phyloP scores from a whole-genome alignment of 2,329 filamentous ascomycete genomes.

The Paecilomyces variotii region DNA sequence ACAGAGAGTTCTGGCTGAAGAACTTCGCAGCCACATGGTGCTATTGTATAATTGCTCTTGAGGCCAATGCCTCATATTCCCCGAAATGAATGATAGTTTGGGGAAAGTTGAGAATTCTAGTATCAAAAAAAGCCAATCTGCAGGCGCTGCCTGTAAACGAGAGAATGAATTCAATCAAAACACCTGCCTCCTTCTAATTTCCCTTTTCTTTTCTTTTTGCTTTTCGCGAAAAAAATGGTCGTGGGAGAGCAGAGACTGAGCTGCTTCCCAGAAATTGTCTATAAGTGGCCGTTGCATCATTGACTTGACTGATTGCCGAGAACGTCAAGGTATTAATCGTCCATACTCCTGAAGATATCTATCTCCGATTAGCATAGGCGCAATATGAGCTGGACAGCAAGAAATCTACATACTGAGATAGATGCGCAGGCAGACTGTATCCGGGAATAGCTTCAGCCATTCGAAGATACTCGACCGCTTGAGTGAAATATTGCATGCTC shows the following conservation, averaged over 20 bases:
- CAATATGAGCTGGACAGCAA: neutral
- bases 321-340: neutral
- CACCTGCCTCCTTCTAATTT: neutral
- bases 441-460: constrained; percentile 34
- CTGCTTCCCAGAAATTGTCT: neutral
- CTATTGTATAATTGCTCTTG: neutral
- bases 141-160: neutral
- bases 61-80: neutral
- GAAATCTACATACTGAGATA: constrained; percentile 35
- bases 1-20: neutral
- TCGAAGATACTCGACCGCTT: constrained; percentile 40
- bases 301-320: neutral
- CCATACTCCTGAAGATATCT: neutral
- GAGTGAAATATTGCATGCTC: constrained; percentile 38
- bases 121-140: neutral
- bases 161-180: neutral
- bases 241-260: neutral
- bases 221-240: neutral
- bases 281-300: neutral
- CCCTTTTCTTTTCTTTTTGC: neutral
- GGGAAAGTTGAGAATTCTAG: neutral
- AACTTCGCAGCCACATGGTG: neutral
- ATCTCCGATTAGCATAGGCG: neutral
- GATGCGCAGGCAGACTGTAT: constrained; percentile 37
- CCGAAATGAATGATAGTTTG: neutral